Evolutionary conservation across 345 rosid genomes (phyloP).

Genomic region (Dipteronia dyeriana): DNA sequence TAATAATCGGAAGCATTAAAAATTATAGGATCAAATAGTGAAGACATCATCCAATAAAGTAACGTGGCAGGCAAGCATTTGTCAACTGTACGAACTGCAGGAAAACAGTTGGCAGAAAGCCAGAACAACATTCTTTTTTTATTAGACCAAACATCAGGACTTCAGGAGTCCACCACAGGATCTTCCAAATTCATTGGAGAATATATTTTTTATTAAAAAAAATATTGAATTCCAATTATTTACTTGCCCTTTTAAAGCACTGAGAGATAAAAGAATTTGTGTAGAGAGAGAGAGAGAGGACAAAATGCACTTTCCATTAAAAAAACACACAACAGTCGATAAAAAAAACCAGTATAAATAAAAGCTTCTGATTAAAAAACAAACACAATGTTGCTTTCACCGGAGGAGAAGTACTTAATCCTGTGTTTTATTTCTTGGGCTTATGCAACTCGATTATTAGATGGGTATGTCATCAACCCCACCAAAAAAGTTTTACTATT

Average conservation of each 20-base stretch:
- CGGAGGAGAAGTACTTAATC: constrained; percentile 20
- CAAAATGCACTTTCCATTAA: constrained; percentile 38
- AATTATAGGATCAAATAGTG: not conserved
- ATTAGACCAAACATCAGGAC: constrained; percentile 28
- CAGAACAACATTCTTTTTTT: constrained; percentile 18
- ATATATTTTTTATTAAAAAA: not conserved
- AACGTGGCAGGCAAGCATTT: constrained; percentile 17
- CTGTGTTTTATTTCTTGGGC: constrained; percentile 26
- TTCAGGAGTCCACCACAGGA: constrained; percentile 40
- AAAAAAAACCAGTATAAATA: constrained; percentile 5
- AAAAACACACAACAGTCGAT: constrained; percentile 16
- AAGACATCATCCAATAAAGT: no score
- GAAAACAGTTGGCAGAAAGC: not conserved
- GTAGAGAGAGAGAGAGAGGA: constrained; percentile 19
- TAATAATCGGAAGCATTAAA: no score
- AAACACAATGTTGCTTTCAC: constrained; percentile 27
- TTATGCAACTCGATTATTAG: constrained; percentile 33
- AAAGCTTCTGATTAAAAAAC: constrained; percentile 17
- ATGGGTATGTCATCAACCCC: constrained; percentile 34
- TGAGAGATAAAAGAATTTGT: not conserved
- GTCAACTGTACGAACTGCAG: constrained; percentile 5
- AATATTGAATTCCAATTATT: constrained; percentile 11
- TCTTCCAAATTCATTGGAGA: constrained; percentile 77
- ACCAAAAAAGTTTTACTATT: not conserved
- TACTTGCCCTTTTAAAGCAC: not conserved